Conservation (phyloP, 2,329 filamentous ascomycete genomes). For the Aspergillus costaricaensis region DNA sequence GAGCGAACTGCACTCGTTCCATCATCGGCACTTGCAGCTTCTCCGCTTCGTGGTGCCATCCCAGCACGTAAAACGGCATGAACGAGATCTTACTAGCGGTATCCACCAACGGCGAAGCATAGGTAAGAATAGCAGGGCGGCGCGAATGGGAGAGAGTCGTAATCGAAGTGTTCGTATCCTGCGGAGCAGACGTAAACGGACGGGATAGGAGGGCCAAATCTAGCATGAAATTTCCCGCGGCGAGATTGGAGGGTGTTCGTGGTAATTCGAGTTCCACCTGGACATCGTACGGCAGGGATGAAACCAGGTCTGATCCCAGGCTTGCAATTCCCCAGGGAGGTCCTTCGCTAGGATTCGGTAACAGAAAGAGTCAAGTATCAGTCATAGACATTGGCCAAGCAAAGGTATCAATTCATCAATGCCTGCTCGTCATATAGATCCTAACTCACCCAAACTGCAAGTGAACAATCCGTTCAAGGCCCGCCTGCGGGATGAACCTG, state of each 20-base stretch:
- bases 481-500: slow-evolving; percentile 67
- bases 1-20: slow-evolving; percentile 68
- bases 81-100: slow-evolving; percentile 61
- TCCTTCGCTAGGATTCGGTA: slow-evolving; percentile 36
- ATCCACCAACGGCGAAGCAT: slow-evolving; percentile 70
- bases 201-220: slow-evolving; percentile 68
- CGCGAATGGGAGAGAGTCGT: slow-evolving; percentile 63
- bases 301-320: slow-evolving; percentile 59
- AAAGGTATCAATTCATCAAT: neutral
- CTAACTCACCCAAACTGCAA: slow-evolving; percentile 62
- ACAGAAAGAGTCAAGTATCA: slow-evolving; percentile 8
- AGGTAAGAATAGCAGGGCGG: slow-evolving; percentile 77
- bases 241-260: slow-evolving; percentile 72
- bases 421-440: neutral
- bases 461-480: slow-evolving; percentile 63
- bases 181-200: slow-evolving; percentile 37
- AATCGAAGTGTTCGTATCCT: slow-evolving; percentile 32
- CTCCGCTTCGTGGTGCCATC: slow-evolving; percentile 65
- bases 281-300: slow-evolving; percentile 82
- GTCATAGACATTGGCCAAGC: neutral
- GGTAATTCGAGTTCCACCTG: slow-evolving; percentile 74
- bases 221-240: slow-evolving; percentile 92
- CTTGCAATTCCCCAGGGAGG: slow-evolving; percentile 56
- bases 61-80: slow-evolving; percentile 69
- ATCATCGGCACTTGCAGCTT: slow-evolving; percentile 69